Conservation (phyloP, 179 eudicot species). For the Corrigiola litoralis region DNA sequence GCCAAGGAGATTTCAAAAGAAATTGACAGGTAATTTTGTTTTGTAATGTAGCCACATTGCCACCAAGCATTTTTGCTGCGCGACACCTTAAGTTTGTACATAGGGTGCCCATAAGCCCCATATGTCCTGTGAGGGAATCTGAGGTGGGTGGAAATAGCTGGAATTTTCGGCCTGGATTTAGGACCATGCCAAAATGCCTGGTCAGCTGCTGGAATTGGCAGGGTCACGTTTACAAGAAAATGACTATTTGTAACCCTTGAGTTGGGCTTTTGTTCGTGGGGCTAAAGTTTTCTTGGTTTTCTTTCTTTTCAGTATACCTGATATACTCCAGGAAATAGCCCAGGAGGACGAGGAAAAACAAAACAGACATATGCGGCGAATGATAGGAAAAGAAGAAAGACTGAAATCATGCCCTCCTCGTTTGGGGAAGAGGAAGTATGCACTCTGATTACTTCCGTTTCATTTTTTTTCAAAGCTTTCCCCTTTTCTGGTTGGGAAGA, state of each 20-base stretch:
- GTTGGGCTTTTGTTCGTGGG: background rate
- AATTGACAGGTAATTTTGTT: constrained; percentile 59
- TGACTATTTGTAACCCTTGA: background rate
- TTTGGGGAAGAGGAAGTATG: constrained; percentile 85
- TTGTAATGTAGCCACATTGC: too few relatives aligned
- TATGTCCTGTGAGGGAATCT: background rate
- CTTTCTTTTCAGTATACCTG: constrained; percentile 56
- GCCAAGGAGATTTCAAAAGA: constrained; percentile 54
- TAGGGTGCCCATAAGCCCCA: too few relatives aligned
- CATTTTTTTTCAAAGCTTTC: background rate
- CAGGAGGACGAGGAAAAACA: constrained; percentile 77
- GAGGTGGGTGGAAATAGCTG: background rate
- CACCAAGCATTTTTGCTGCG: background rate
- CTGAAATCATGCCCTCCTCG: constrained; percentile 75
- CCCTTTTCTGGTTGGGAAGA: background rate
- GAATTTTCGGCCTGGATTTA: background rate
- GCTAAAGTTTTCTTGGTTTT: constrained; percentile 13
- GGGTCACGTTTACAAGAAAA: background rate
- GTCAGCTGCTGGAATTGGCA: background rate
- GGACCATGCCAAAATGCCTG: background rate
- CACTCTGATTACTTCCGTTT: background rate
- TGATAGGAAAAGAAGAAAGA: constrained; percentile 71
- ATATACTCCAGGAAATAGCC: constrained; percentile 73
- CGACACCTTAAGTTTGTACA: too few relatives aligned
- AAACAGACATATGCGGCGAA: constrained; percentile 61